Percentiles rank a stretch among this genome's conserved stretches.
phyloP scores from a whole-genome alignment of 2,329 filamentous ascomycete species.

The Stagonosporopsis vannaccii region DNA sequence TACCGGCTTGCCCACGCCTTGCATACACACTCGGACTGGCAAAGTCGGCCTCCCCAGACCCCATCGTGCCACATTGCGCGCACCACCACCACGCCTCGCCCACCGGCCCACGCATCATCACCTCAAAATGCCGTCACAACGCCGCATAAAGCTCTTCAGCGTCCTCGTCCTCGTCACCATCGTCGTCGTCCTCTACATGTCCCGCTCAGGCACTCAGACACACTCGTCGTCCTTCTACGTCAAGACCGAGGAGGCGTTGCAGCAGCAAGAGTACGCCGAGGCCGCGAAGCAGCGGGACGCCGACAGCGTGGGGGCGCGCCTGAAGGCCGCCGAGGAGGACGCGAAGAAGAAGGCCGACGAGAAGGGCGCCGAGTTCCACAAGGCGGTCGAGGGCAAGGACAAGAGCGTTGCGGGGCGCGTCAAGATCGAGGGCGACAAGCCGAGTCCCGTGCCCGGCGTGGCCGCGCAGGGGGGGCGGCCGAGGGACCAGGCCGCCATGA shows the following conservation, averaged over 20 bases:
- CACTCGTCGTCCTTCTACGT: slow-evolving; percentile 64
- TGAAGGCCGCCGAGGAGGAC: slow-evolving; percentile 73
- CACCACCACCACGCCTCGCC: slow-evolving; percentile 10
- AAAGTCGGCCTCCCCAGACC: background rate
- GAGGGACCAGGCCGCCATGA: slow-evolving; percentile 48
- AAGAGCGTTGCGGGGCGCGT: slow-evolving; percentile 63
- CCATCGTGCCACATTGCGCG: slow-evolving; percentile 2
- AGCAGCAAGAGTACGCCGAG: slow-evolving; percentile 45
- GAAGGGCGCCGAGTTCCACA: slow-evolving; percentile 62
- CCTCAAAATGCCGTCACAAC: slow-evolving; percentile 51
- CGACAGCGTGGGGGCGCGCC: slow-evolving; percentile 65
- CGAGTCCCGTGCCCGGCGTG: slow-evolving; percentile 48
- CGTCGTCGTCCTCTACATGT: slow-evolving; percentile 76
- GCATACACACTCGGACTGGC: slow-evolving; percentile 11
- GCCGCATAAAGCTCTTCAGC: slow-evolving; percentile 72
- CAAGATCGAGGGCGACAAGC: slow-evolving; percentile 54
- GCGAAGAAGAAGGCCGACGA: slow-evolving; percentile 73
- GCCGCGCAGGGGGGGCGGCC: slow-evolving; percentile 55
- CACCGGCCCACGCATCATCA: background rate
- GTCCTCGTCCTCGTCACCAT: slow-evolving; percentile 70
- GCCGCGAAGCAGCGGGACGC: slow-evolving; percentile 57
- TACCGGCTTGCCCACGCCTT: slow-evolving; percentile 12
- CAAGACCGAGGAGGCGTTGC: slow-evolving; percentile 62
- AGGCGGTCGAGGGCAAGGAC: slow-evolving; percentile 50
- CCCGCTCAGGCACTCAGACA: slow-evolving; percentile 64